Base-by-base conservation (phyloP, 2,329 filamentous ascomycete genomes). In the Aspergillus aculeatus region DNA sequence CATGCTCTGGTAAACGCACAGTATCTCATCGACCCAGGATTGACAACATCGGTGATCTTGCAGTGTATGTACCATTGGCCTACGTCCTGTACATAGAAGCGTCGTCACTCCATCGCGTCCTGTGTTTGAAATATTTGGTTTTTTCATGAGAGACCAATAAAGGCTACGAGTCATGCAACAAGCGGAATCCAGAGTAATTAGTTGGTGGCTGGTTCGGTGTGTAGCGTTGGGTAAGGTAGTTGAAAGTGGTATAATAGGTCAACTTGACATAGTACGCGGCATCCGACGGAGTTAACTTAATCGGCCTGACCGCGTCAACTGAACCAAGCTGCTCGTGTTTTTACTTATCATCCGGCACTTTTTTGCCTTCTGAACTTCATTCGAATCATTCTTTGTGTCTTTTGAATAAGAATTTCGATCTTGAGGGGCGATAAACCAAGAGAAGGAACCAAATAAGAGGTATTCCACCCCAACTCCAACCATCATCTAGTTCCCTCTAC, bases 21-120 rank as follows among this genome's bases (percentile, higher is more conserved):
- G 62, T 62, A 49, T 64, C 56, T 55, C 57, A 66, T 64, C 50
- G 54, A 61, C 61, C 52, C 60, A 61, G 59, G 54, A 60, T 59
- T 58, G 54, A 31, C 57, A 60, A 62, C 59, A 67, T 68, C 63
- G 61, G 64, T 60, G 53, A 53, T 63, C 52, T 62, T 66, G 61
- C 65, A 66, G 71, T 73, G 68, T 71, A 71, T 69, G 69, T 68
- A 68, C 64, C 60, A 60, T 65, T 66, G 65, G 61, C 65, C 65
- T 68, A 63, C 59, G 62, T 66, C 67, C 68, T 73, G 69, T 73
- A 72, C 62, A 72, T 72, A 72, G 64, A 68, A 69, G 56, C 67
- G 57, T 62, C 62, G 64, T 62, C 59, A 60, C 58, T 66, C 61
- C 62, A 66, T 65, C 61, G 54, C 56, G 64, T 58, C 54, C 44